Conservation (phyloP, 352 stramenopile species). For the Phytophthora hibernalis region DNA sequence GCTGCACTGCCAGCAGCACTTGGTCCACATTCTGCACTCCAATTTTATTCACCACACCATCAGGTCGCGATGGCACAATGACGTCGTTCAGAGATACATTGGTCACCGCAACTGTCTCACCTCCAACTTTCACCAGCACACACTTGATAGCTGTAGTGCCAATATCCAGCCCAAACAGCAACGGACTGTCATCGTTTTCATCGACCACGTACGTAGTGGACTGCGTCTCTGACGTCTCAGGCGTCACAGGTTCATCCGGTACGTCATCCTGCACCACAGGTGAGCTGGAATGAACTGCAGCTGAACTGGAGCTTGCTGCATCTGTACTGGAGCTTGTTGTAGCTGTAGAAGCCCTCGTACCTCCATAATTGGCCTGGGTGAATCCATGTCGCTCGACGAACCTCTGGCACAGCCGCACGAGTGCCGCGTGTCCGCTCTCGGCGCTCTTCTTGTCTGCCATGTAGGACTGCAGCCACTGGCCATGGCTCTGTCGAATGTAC, state of each 20-base stretch:
- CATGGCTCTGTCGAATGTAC: conserved; percentile 45
- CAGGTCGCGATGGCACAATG: conserved; percentile 9
- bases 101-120: conserved; percentile 40
- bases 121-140: conserved; percentile 51
- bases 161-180: conserved; percentile 74
- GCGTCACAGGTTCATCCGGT: background rate
- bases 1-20: conserved; percentile 54
- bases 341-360: conserved; percentile 2
- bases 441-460: conserved; percentile 49
- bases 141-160: conserved; percentile 85
- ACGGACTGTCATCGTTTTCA: conserved; percentile 24
- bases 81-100: conserved; percentile 51
- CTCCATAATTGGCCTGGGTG: background rate
- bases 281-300: too few relatives aligned
- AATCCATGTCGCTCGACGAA: conserved; percentile 50
- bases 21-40: conserved; percentile 59
- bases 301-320: background rate
- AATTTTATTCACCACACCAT: conserved; percentile 20
- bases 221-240: background rate
- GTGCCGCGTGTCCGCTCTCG: conserved; percentile 51
- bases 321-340: background rate
- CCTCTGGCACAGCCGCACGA: conserved; percentile 46
- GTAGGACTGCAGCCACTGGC: conserved; percentile 45
- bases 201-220: conserved; percentile 15
- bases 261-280: background rate